Base-by-base conservation (phyloP, 768 basidiomycete species). In the Mrakia gelida region DNA sequence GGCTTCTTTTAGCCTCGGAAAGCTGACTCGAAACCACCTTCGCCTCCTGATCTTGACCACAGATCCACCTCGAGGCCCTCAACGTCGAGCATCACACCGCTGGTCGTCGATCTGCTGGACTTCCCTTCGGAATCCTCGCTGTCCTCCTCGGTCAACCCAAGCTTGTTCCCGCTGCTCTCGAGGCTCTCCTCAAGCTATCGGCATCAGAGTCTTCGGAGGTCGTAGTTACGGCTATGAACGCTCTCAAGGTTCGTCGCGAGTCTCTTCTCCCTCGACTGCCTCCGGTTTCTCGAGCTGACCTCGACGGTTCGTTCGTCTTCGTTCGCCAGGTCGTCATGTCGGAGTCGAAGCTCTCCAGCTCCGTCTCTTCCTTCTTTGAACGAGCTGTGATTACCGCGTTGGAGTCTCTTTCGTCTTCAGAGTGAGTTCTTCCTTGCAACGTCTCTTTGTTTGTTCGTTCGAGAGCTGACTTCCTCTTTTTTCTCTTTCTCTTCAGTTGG, bases 101-200 rank as follows among this genome's bases (percentile, higher is more conserved):
- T 28, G 77, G 77, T 34, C 77, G 77, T 8, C 77, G 77, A 6
- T 78, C 77, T 11, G 77, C 77, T 28, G 77, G 77, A 1, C 72
- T 78, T 8, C 77, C 77, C 13, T 78, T 73, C 63, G 77, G 70
- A 16, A 65, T 73, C 49, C 65, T 78, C 15, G 72, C 59, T 18
- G 77, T 73, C 63, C 38, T 67, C 15, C 63, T 78, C 71, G 71
- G 71, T 11, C 62, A 73, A 41, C 77, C 77, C 0, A 67, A 16
- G 28, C 61, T 68, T 16, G 63, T 54, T 2, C 71, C 71, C 13
- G 26, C 30, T 8, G 71, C 62, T 49, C 73, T 67, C 38, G 77
- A 65, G 4, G 71, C 61, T 15, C 61, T 78, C 3, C 71, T 78
- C 52, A 41, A 73, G 30, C 77, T 78, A 11, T 52, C 75, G n/a